These are phyloP conservation scores for Yamadazyma siamensis DNA, from an alignment of 1,139 yeast genomes.

Conservation along the genomic window DNA sequence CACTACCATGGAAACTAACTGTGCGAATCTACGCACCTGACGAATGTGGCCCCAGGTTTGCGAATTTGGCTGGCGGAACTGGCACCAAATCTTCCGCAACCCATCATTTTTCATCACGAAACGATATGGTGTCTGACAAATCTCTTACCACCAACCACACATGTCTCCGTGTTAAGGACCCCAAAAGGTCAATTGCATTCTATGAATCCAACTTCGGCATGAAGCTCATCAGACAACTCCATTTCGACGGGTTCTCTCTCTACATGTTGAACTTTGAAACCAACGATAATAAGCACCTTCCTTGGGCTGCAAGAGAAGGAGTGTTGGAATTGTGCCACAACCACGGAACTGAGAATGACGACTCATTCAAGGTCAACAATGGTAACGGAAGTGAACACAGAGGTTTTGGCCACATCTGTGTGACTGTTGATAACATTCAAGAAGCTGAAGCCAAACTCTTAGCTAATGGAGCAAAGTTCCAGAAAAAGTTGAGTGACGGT, in stretches of 20 bases:
- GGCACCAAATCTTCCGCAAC: no score
- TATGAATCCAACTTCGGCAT: conserved; percentile 77
- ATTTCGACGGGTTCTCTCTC: conserved; percentile 59
- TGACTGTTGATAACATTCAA: conserved; percentile 78
- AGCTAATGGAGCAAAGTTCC: conserved; percentile 64
- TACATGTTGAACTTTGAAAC: conserved; percentile 66
- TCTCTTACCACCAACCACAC: conserved; percentile 63
- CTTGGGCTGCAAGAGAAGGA: conserved; percentile 68
- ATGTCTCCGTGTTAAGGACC: conserved; percentile 80
- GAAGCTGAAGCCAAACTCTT: conserved; percentile 57
- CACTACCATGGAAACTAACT: no score
- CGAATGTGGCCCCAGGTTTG: no score
- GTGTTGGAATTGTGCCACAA: conserved; percentile 82
- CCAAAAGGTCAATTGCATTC: conserved; percentile 67
- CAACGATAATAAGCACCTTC: conserved; percentile 33
- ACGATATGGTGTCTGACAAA: no score
- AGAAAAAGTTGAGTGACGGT: conserved; percentile 83
- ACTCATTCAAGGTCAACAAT: conserved; percentile 57
- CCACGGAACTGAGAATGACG: conserved; percentile 68
- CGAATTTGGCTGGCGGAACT: no score
- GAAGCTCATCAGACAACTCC: conserved; percentile 52
- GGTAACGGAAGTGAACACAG: conserved; percentile 83
- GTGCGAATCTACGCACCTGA: no score
- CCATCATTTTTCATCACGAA: no score
- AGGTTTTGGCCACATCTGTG: conserved; percentile 93